These are phyloP conservation scores for Neocatenulostroma microsporum DNA, from an alignment of 2,329 filamentous ascomycete genomes.

Conservation along the genomic window DNA sequence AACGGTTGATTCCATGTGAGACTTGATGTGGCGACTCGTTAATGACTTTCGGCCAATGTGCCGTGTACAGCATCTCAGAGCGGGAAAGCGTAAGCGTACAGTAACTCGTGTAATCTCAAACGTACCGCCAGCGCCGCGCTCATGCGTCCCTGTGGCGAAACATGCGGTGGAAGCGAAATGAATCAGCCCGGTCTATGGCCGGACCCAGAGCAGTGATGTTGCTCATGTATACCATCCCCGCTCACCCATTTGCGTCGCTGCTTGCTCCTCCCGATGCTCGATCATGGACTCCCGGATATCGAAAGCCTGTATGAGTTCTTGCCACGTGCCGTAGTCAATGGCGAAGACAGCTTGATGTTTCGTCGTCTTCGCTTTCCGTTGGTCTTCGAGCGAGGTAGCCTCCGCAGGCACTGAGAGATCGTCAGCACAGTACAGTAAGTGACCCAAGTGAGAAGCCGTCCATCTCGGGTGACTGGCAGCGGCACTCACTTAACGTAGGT, in stretches of 20 bases:
- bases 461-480: background rate
- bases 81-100: no score
- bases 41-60: no score
- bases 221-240: constrained; percentile 58
- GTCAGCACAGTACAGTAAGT: no score
- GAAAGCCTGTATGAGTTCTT: constrained; percentile 66
- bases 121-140: no score
- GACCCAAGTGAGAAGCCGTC: background rate
- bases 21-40: no score
- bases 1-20: no score
- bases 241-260: constrained; percentile 43
- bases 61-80: no score
- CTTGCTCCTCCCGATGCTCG: constrained; percentile 60
- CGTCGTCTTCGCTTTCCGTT: constrained; percentile 49
- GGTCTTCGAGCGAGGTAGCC: constrained; percentile 44
- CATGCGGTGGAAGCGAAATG: no score
- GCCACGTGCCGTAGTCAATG: constrained; percentile 79
- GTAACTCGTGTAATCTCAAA: no score
- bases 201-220: no score
- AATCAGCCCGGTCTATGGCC: no score
- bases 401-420: constrained; percentile 35
- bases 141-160: no score
- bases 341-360: constrained; percentile 78
- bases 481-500: constrained; percentile 67
- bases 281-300: constrained; percentile 75